Conservation (phyloP, 768 basidiomycete species). For the Pulveroboletus sp. region DNA sequence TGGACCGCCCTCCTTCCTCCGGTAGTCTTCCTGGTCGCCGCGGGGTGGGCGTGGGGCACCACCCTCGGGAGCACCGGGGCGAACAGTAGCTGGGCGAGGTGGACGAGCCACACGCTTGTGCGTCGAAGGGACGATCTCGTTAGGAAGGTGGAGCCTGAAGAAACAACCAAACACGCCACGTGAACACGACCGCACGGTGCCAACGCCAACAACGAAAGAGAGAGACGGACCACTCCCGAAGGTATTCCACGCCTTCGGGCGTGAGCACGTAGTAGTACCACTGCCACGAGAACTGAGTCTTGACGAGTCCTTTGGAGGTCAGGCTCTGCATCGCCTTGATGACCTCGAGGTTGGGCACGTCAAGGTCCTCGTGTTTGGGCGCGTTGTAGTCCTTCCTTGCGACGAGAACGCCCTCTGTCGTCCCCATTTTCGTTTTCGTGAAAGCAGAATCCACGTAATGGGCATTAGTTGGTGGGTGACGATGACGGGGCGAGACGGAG, state of each 20-base stretch:
- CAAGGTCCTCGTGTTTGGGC: slow-evolving; percentile 90
- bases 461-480: no score
- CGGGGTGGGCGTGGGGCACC: slow-evolving; percentile 86
- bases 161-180: no score
- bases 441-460: no score
- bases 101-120: slow-evolving; percentile 95
- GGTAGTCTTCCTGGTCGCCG: slow-evolving; percentile 85
- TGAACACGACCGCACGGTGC: neutral
- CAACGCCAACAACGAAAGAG: no score
- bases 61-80: slow-evolving; percentile 54
- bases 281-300: slow-evolving; percentile 86
- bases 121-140: slow-evolving; percentile 94
- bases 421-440: no score
- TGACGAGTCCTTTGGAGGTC: slow-evolving; percentile 79
- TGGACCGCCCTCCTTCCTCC: slow-evolving; percentile 81
- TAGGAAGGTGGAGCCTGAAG: slow-evolving; percentile 83
- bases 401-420: slow-evolving; percentile 92
- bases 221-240: slow-evolving; percentile 69
- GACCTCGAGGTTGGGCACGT: slow-evolving; percentile 64
- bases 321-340: slow-evolving; percentile 70
- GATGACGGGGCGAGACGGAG: no score
- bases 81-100: slow-evolving; percentile 72
- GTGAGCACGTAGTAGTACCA: slow-evolving; percentile 98
- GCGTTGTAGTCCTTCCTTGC: slow-evolving; percentile 99
- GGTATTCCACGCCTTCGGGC: slow-evolving; percentile 94